A percentile compares a stretch with the other conserved stretches of the same genome.
These are phyloP conservation scores for Heimioporus sp. DNA, from an alignment of 768 basidiomycete genomes.

Conservation along the genomic window DNA sequence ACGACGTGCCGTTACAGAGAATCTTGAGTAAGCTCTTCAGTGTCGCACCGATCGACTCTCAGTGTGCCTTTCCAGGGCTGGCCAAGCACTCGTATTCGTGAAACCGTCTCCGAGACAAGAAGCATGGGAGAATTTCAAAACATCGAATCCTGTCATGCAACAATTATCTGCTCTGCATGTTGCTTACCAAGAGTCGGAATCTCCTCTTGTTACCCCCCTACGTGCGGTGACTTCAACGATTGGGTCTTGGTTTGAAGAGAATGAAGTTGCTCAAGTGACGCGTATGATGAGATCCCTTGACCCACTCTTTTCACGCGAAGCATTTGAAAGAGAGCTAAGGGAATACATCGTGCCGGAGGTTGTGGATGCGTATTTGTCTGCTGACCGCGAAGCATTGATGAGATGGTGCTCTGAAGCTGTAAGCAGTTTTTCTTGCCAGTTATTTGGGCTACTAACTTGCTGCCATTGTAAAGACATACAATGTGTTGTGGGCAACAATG, in stretches of 20 bases:
- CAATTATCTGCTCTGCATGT: conserved; percentile 56
- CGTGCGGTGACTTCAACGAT: conserved; percentile 83
- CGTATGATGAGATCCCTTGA: conserved; percentile 86
- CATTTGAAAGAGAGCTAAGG: conserved; percentile 84
- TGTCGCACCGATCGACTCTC: neutral
- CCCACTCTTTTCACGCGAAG: conserved; percentile 81
- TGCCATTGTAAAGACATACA: conserved; percentile 68
- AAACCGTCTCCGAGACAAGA: conserved; percentile 78
- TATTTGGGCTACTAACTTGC: neutral
- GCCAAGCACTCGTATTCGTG: conserved; percentile 80
- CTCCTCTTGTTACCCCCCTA: conserved; percentile 77
- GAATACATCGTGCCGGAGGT: conserved; percentile 99
- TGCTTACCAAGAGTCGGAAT: conserved; percentile 89
- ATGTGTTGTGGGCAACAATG: conserved; percentile 98
- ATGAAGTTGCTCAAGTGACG: conserved; percentile 95
- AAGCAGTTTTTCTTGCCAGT: conserved; percentile 30
- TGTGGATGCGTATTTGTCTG: conserved; percentile 92
- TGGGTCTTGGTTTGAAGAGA: conserved; percentile 94
- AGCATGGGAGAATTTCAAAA: conserved; percentile 77
- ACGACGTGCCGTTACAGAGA: conserved; percentile 54
- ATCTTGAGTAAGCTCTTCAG: conserved; percentile 71
- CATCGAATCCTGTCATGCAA: conserved; percentile 74
- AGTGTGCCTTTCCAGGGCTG: conserved; percentile 59
- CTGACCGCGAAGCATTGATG: conserved; percentile 80
- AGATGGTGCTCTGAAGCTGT: conserved; percentile 97